Base-by-base conservation (phyloP, 1,139 yeast genomes). In the Yamadazyma atmosphaerica region DNA sequence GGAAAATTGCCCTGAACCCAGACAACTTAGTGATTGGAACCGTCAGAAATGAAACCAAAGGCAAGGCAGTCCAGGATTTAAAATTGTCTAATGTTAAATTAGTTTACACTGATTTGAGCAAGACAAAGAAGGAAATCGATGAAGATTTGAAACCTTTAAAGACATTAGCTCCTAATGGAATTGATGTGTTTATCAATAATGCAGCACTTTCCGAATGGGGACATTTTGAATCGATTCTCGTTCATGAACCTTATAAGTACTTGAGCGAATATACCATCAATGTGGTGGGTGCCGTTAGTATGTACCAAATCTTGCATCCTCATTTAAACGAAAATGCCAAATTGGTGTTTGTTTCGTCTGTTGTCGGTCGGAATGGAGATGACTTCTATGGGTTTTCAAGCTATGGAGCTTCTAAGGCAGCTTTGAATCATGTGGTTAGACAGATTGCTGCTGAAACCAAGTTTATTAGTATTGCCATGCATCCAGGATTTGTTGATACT, bases 1-100 rank as follows among this genome's bases (percentile, higher is more conserved):
- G 46, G 25, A 52, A 47, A 27, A 43, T 61, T 6, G 37, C 56
- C 10, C 28, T 27, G 10, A 34, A 42, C 16, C 36, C 56, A 1
- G 41, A 40, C 10, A 54, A 55, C 34, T 42, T 37, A 10, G 63
- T 64, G 15, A 54, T 62, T 44, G 37, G 34, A 5, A 30, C 42
- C 2, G 38, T 36, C 4, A 33, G 39, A 33, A 33, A 14, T 19
- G 31, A 10, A 25, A 13, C 40, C n/a, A 35, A 38, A 15, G 41
- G 53, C 3, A 30, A 39, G 11, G 49, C 42, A 4, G 39, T 54
- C 29, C 16, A 37, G 4, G 39, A 34, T 4, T 40, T 49, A 27
- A 42, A 42, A 8, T 24, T 16, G 3, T 12, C 32, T 11, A 35
- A 35, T 17, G 30, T 47, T 28, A 54, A 54, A 23, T 40, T 53